Base-by-base conservation (phyloP, 208 protist genomes). In the Crithidia acanthocephali region DNA sequence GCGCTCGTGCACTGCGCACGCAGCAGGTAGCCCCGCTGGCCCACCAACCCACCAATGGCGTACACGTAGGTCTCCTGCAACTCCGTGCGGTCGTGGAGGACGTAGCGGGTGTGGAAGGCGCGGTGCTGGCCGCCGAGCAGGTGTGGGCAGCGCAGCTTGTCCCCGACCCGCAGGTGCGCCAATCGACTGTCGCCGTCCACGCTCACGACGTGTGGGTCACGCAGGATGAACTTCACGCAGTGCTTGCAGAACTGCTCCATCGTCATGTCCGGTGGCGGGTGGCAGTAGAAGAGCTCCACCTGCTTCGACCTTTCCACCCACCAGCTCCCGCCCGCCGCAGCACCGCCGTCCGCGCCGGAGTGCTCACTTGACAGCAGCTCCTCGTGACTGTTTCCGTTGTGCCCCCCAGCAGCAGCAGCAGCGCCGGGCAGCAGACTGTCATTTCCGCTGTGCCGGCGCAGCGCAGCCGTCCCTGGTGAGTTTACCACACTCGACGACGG, bases 261-360 rank as follows among this genome's bases (percentile, higher is more conserved):
- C 20, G 83, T 88, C 73, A 81, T 87, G 58, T 73, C 72, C 22
- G 88, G 84, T 35, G 83, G 63, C n/a, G 92, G 61, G 71, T 89
- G 87, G 30, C 86, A 87, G 81, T 96, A 96, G 48, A 91, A 62
- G 15, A 90, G 52, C 53, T 87, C 79, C 56, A 96, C 89, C 45
- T 78, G 56, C 80, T 94, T 94, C 22, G 75, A 75, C 67, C 85
- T 90, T 69, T 94, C 88, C 44, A 88, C 69, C 86, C 89, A 94
- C 69, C 79, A 84, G 40, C 85, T 72, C 22, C 57, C 72, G 13
- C 44, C 57, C 9, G 53, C 65, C 27, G 52, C 48, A 32, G 57
- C 35, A 6, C 20, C 28, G 23, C 15, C 22, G 56, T 25, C 28
- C 11, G 13, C 28, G n/a, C 2, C 40, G 23, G 37, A 25, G 42